Evolutionary conservation across 2,329 filamentous ascomycete genomes (phyloP).

Genomic region (Furcasterigmium furcatum): DNA sequence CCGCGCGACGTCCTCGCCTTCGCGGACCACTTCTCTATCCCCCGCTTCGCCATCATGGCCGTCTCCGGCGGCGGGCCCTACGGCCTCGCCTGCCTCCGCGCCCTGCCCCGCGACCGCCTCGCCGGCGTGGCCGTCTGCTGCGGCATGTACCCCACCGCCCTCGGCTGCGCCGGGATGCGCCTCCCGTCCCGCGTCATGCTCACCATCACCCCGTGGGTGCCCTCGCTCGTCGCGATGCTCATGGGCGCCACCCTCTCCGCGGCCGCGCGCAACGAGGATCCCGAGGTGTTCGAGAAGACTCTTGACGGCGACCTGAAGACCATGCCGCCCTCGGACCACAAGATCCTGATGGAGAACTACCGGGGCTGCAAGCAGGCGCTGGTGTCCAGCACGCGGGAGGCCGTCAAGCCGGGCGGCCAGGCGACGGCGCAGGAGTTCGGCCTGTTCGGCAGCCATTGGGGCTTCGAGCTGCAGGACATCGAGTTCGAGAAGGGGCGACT

Average conservation of each 20-base stretch:
- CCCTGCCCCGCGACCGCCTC: constrained; percentile 22
- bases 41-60: constrained; percentile 27
- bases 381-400: constrained; percentile 11
- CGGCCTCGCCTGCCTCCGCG: constrained; percentile 28
- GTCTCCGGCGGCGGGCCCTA: constrained; percentile 31
- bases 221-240: constrained; percentile 16
- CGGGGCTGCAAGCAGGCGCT: constrained; percentile 23
- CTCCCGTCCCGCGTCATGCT: constrained; percentile 18
- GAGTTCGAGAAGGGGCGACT: constrained; percentile 15
- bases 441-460: constrained; percentile 21
- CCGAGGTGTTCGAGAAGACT: constrained; percentile 5
- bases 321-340: constrained; percentile 6
- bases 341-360: constrained; percentile 17
- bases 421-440: constrained; percentile 21
- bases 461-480: constrained; percentile 24
- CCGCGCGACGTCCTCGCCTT: constrained; percentile 27
- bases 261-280: constrained; percentile 7
- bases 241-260: constrained; percentile 15
- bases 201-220: constrained; percentile 14
- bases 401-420: constrained; percentile 21
- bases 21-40: constrained; percentile 17
- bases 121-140: constrained; percentile 32
- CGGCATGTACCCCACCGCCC: constrained; percentile 15
- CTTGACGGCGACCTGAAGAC: constrained; percentile 2
- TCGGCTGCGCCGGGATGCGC: constrained; percentile 13